Evolutionary conservation across 1,284 basidiomycete genomes (phyloP).

Genomic region (Ceratobasidium sp.): DNA sequence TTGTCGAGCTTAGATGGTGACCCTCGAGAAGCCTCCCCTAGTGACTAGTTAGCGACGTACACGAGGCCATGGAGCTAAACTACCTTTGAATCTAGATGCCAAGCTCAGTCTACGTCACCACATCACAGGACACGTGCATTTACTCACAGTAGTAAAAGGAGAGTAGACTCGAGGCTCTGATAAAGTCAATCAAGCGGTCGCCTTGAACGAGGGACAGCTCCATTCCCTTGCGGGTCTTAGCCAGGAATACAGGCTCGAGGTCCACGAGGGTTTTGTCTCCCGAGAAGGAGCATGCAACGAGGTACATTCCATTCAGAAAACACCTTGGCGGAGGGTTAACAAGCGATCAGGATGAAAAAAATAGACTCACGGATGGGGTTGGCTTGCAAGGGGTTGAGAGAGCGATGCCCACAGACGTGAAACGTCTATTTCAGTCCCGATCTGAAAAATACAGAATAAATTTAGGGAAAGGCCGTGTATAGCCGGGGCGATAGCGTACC

Average conservation of each 20-base stretch:
- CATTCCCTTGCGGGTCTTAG: slow-evolving; percentile 42
- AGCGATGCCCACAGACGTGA: slow-evolving; percentile 23
- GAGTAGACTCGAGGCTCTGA: slow-evolving; percentile 46
- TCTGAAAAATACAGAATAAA: neutral
- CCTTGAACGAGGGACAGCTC: slow-evolving; percentile 29
- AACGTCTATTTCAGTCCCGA: slow-evolving; percentile 22
- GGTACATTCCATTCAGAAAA: slow-evolving; percentile 47
- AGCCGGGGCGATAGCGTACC: neutral
- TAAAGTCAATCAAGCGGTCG: slow-evolving; percentile 46
- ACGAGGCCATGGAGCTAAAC: neutral
- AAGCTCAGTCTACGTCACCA: neutral
- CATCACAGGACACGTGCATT: slow-evolving; percentile 3
- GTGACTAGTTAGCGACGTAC: neutral
- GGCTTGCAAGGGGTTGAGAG: neutral
- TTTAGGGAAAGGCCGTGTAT: neutral
- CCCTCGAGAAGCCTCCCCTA: slow-evolving; percentile 46
- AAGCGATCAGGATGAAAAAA: neutral
- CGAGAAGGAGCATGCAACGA: slow-evolving; percentile 46
- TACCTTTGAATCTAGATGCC: slow-evolving; percentile 10
- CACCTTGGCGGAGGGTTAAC: slow-evolving; percentile 13
- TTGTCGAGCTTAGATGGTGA: slow-evolving; percentile 43
- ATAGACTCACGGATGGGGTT: slow-evolving; percentile 14
- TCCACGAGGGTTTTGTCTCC: slow-evolving; percentile 44
- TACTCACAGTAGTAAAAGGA: slow-evolving; percentile 48
- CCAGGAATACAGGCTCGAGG: slow-evolving; percentile 44